Evolutionary conservation across 1,284 basidiomycete species (phyloP).

Genomic region (Fistulinella cinereoalba): DNA sequence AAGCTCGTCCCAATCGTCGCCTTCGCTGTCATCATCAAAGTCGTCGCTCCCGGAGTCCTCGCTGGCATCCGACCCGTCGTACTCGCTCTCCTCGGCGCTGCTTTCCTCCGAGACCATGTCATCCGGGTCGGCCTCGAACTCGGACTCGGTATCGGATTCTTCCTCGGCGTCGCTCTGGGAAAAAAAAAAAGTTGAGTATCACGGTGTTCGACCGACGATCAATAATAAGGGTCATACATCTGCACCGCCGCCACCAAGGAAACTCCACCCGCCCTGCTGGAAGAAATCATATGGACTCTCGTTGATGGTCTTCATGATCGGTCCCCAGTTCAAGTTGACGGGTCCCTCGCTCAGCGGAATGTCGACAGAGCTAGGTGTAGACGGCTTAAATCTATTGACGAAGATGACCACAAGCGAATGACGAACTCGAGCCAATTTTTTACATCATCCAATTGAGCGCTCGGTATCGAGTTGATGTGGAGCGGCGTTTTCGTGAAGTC

Average conservation of each 20-base stretch:
- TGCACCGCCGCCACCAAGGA: conserved; percentile 72
- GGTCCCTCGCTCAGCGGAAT: conserved; percentile 95
- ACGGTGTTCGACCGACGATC: no score
- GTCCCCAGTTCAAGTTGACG: conserved; percentile 97
- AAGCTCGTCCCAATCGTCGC: conserved; percentile 94
- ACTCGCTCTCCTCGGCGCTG: conserved; percentile 56
- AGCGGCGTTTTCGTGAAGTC: conserved; percentile 92
- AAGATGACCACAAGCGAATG: background rate
- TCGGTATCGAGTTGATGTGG: conserved; percentile 96
- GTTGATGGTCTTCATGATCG: conserved; percentile 97
- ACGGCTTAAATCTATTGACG: conserved; percentile 3
- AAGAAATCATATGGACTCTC: conserved; percentile 97
- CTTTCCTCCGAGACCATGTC: conserved; percentile 51
- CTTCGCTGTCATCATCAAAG: conserved; percentile 72
- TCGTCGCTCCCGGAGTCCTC: conserved; percentile 64
- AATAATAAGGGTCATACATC: conserved; percentile 48
- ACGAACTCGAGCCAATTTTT: conserved; percentile 98
- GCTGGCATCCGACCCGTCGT: conserved; percentile 61
- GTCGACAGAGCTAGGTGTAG: conserved; percentile 81
- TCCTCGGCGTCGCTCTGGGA: conserved; percentile 65
- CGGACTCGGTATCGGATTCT: conserved; percentile 73
- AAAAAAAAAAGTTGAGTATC: background rate
- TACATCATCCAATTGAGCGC: conserved; percentile 86
- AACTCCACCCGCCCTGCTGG: conserved; percentile 96
- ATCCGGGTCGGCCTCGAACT: conserved; percentile 69